Evolutionary conservation across 2,329 filamentous ascomycete species (phyloP).

Genomic region (Diaporthe nobilis): DNA sequence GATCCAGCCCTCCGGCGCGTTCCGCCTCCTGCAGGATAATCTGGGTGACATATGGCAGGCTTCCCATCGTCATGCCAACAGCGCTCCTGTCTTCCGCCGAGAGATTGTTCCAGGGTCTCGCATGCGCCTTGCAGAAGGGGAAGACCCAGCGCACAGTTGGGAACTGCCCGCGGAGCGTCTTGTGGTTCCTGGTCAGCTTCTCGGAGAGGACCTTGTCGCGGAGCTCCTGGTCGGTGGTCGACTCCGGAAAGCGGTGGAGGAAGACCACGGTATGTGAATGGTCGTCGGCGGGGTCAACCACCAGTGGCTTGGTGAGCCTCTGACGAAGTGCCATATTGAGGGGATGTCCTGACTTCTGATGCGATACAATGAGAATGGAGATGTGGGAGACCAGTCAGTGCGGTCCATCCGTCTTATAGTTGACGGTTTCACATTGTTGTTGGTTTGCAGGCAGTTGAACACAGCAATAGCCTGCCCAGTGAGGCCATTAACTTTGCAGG

Average conservation of each 20-base stretch:
- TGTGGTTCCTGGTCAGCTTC: constrained; percentile 41
- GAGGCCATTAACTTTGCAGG: neutral
- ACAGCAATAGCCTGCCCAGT: neutral
- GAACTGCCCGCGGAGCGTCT: constrained; percentile 41
- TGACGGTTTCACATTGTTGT: neutral
- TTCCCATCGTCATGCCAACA: constrained; percentile 29
- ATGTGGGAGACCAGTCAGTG: neutral
- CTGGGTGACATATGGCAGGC: constrained; percentile 43
- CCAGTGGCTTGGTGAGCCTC: constrained; percentile 37
- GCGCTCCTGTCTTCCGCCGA: constrained; percentile 35
- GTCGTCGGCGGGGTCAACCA: constrained; percentile 39
- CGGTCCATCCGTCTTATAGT: neutral
- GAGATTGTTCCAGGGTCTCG: constrained; percentile 37
- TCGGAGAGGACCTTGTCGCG: constrained; percentile 40
- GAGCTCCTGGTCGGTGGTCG: constrained; percentile 39
- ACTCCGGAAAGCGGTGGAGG: constrained; percentile 42
- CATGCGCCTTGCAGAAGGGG: constrained; percentile 41
- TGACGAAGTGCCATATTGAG: constrained; percentile 38
- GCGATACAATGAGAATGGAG: neutral
- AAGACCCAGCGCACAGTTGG: constrained; percentile 44
- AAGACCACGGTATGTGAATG: constrained; percentile 45
- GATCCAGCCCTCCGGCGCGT: constrained; percentile 40
- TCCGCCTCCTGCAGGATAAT: constrained; percentile 43
- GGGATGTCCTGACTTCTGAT: neutral
- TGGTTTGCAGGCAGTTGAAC: neutral